A percentile compares a stretch with the other conserved stretches of the same genome.
phyloP scores from a whole-genome alignment of 345 rosid species.

The Raphanus raphanistrum region DNA sequence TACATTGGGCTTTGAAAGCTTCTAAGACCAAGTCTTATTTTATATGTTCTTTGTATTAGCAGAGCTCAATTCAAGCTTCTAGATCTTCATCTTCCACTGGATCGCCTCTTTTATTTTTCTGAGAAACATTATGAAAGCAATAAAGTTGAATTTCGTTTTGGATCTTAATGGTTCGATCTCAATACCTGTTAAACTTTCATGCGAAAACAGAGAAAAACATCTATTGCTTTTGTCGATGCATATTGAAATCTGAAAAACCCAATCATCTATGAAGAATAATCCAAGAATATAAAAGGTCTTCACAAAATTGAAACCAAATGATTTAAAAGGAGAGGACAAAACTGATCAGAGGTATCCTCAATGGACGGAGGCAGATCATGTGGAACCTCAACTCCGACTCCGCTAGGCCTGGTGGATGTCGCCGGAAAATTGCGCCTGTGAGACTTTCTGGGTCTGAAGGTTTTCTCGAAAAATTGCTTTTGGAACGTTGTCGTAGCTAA shows the following conservation, averaged over 20 bases:
- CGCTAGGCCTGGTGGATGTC: background rate
- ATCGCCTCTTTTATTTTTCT: background rate
- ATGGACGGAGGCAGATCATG: background rate
- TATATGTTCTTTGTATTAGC: too few species aligned
- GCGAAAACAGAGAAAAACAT: too few species aligned
- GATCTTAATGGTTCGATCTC: background rate
- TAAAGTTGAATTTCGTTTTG: background rate
- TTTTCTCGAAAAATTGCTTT: too few species aligned
- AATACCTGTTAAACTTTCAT: background rate
- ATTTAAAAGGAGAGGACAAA: background rate
- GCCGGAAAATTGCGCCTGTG: too few species aligned
- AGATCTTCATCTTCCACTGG: background rate
- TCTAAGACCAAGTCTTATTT: too few species aligned
- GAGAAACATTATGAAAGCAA: background rate
- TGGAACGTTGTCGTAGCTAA: background rate
- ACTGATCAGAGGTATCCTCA: background rate
- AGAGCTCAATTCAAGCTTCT: too few species aligned
- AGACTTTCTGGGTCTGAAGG: too few species aligned
- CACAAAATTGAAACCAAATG: too few species aligned
- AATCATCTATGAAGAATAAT: background rate
- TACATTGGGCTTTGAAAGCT: too few species aligned
- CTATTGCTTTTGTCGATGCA: background rate
- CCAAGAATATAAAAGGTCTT: background rate
- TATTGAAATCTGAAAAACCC: too few species aligned
- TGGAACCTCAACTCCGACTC: background rate